Evolutionary conservation across 805 yeast genomes (phyloP).

Genomic region (Schizosaccharomyces cryophilus): DNA sequence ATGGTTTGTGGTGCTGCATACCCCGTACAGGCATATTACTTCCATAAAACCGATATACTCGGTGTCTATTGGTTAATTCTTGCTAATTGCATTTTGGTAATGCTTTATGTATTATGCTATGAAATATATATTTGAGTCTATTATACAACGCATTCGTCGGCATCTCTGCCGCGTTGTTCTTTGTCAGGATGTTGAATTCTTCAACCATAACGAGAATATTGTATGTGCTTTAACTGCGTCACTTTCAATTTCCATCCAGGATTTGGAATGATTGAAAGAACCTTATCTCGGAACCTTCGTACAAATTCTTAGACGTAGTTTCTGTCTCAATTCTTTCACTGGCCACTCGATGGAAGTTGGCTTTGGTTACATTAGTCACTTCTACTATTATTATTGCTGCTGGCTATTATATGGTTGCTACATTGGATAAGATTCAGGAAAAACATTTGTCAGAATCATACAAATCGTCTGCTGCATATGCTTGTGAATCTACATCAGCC

Average conservation of each 20-base stretch:
- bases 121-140: conserved; percentile 5
- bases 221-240: conserved; percentile 11
- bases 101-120: conserved; percentile 4
- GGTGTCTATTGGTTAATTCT: conserved; percentile 5
- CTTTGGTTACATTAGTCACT: conserved; percentile 19
- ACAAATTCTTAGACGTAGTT: conserved; percentile 14
- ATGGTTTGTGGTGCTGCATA: conserved; percentile 6
- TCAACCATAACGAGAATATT: conserved; percentile 11
- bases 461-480: conserved; percentile 19
- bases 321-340: conserved; percentile 19
- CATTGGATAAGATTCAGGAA: conserved; percentile 15
- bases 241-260: conserved; percentile 12
- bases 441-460: conserved; percentile 18
- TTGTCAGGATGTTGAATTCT: conserved; percentile 12
- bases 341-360: conserved; percentile 19
- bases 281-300: conserved; percentile 12
- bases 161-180: conserved; percentile 9
- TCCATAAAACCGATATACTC: neutral
- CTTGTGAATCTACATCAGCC: conserved; percentile 19
- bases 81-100: conserved; percentile 5
- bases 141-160: conserved; percentile 10
- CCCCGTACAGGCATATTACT: conserved; percentile 14
- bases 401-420: conserved; percentile 17
- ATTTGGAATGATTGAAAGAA: conserved; percentile 12
- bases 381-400: conserved; percentile 16